Base-by-base conservation (phyloP, 1,284 basidiomycete genomes). In the Amylostereum areolatum region DNA sequence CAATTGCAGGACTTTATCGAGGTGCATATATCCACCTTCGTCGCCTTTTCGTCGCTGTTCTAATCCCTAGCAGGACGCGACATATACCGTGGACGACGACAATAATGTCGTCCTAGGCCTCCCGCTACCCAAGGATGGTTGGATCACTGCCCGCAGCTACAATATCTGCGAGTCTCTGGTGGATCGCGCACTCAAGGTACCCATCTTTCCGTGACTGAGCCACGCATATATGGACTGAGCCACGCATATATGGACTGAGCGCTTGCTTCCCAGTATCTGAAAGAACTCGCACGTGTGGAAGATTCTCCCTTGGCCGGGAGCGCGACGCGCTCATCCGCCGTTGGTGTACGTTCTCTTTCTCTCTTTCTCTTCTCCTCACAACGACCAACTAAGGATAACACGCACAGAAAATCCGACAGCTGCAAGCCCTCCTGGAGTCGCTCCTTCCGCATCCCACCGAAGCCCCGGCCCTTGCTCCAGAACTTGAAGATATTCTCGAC, bases 1-100 rank as follows among this genome's bases (percentile, higher is more conserved):
- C 66, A 72, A 50, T 59, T 70, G 2, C 78, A 80, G 56, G 74
- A 79, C 52, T 78, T 78, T 48, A 65, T 80, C 7, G 76, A 74
- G 59, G 77, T 76, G 48, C 9, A 55, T 37, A 11, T 18, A 5
- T 18, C 18, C 18, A 18, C 18, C 18, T 18, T 18, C 18, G 18
- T 18, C 18, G 18, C 18, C 18, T 18, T 18, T 18, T 18, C 18
- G 18, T 18, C 18, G 18, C 18, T 18, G 18, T 18, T 18, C 18
- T 18, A 18, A 18, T 18, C 18, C 18, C 18, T 18, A 18, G 25
- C 41, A 79, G 77, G 62, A 65, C 45, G 68, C 78, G 3, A 69
- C 65, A 18, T 73, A 70, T 48, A 62, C 72, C 24, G 64, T 79
- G 5, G 70, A 73, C 50, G 68, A 59, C 2, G 66, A 68, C n/a